These are phyloP conservation scores for Rosa hybrid DNA, from an alignment of 331 rosid genomes.

Conservation along the genomic window DNA sequence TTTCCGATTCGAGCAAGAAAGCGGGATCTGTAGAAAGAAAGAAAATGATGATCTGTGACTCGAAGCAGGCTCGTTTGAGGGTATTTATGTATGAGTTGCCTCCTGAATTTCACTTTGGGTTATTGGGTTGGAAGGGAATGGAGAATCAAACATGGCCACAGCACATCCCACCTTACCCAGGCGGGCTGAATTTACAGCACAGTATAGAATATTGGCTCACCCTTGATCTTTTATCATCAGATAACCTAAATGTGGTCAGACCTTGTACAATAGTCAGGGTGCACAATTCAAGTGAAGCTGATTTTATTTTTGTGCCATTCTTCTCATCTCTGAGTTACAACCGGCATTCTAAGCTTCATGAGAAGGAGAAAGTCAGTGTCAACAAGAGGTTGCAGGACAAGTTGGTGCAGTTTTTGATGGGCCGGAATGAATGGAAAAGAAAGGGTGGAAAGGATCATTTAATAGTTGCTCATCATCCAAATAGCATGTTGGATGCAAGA, in stretches of 20 bases:
- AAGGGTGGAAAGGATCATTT: slow-evolving; percentile 76
- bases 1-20: slow-evolving; percentile 34
- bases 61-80: slow-evolving; percentile 49
- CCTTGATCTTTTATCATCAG: slow-evolving; percentile 80
- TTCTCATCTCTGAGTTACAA: slow-evolving; percentile 92
- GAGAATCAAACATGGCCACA: slow-evolving; percentile 77
- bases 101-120: slow-evolving; percentile 84
- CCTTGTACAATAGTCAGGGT: slow-evolving; percentile 73
- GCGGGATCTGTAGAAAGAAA: slow-evolving; percentile 25
- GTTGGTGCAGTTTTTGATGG: slow-evolving; percentile 61
- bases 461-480: slow-evolving; percentile 91
- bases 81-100: slow-evolving; percentile 93
- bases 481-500: slow-evolving; percentile 83
- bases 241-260: slow-evolving; percentile 32
- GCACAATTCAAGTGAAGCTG: slow-evolving; percentile 76
- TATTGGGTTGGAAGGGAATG: slow-evolving; percentile 86
- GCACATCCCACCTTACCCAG: slow-evolving; percentile 67
- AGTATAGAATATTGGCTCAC: slow-evolving; percentile 92
- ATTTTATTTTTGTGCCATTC: slow-evolving; percentile 87
- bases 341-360: slow-evolving; percentile 67
- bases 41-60: slow-evolving; percentile 39
- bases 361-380: slow-evolving; percentile 59
- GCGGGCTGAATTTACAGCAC: slow-evolving; percentile 93
- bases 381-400: slow-evolving; percentile 69
- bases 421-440: slow-evolving; percentile 65